Evolutionary conservation across 2,329 filamentous ascomycete species (phyloP), one percentile per base, ranked within the genome.

Genomic region (Claviceps africana): DNA sequence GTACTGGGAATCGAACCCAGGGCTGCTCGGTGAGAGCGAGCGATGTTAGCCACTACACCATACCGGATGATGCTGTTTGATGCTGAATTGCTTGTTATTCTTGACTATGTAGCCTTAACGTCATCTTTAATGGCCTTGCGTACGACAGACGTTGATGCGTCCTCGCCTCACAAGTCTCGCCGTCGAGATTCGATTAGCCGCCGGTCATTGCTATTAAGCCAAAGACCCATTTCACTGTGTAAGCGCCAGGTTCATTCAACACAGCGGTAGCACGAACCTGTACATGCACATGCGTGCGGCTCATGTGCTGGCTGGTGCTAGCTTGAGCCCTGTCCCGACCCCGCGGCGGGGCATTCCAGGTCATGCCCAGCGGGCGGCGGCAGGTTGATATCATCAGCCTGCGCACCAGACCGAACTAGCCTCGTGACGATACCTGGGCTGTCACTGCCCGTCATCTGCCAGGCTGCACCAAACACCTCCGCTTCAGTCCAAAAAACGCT

Each of bases 41-140:
- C 63, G 63, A 65, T 65, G 63, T 64, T 65, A 64, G 62, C 63
- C 63, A 64, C 62, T 65, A 65, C 62, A 65, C 63, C 63, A 65
- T 64, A 64, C 59, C 62, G 63, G 63, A 65, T 58, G 35, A 37
- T 37, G 25, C 25, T 25, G 25, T 25, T 25, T 25, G 25, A 3
- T 25, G 25, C 3, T 25, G 25, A n/a, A n/a, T n/a, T n/a, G n/a
- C n/a, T n/a, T n/a, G n/a, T n/a, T n/a, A n/a, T n/a, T n/a, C n/a
- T n/a, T n/a, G n/a, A n/a, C n/a, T 25, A 3, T 5, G 25, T 25
- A 5, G 25, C 5, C 25, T 25, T 25, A 25, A 25, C 5, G 25
- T 25, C 25, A n/a, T n/a, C 25, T 5, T 25, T 3, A 25, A 25
- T 25, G 25, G 25, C 25, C 5, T 25, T 25, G 25, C 5, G 3